These are phyloP conservation scores for Gymnopus androsaceus DNA, from an alignment of 1,284 basidiomycete species.

Conservation along the genomic window DNA sequence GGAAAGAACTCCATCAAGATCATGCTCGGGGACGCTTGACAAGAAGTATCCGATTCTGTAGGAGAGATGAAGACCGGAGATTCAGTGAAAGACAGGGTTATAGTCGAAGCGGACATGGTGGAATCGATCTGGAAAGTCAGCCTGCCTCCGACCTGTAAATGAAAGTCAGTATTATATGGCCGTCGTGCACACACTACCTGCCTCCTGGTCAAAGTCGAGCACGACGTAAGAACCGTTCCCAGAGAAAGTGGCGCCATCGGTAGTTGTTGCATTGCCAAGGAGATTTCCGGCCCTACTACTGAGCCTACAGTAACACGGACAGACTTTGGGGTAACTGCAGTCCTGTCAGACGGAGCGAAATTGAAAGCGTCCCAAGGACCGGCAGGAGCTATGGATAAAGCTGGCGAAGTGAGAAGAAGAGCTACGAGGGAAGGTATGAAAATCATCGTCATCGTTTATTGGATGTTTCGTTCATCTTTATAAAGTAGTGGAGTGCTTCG, in stretches of 20 bases:
- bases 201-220: conserved; percentile 50
- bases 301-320: conserved; percentile 35
- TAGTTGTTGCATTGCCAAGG: conserved; percentile 17
- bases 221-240: conserved; percentile 44
- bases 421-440: not conserved
- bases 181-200: conserved; percentile 19
- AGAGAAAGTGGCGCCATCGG: conserved; percentile 30
- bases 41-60: conserved; percentile 44
- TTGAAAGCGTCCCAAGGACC: conserved; percentile 53
- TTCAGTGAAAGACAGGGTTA: conserved; percentile 52
- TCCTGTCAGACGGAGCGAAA: conserved; percentile 41
- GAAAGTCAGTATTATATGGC: not conserved
- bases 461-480: too few species aligned
- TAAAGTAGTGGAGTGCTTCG: too few species aligned
- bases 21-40: conserved; percentile 33
- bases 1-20: conserved; percentile 33
- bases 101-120: conserved; percentile 31
- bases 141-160: conserved; percentile 45
- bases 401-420: not conserved
- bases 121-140: conserved; percentile 40
- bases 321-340: conserved; percentile 37
- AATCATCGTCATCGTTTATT: not conserved
- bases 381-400: conserved; percentile 30
- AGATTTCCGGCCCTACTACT: conserved; percentile 36
- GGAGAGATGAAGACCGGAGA: conserved; percentile 49